phyloP scores from a whole-genome alignment of 768 basidiomycete species.

The Glaciozyma antarctica region DNA sequence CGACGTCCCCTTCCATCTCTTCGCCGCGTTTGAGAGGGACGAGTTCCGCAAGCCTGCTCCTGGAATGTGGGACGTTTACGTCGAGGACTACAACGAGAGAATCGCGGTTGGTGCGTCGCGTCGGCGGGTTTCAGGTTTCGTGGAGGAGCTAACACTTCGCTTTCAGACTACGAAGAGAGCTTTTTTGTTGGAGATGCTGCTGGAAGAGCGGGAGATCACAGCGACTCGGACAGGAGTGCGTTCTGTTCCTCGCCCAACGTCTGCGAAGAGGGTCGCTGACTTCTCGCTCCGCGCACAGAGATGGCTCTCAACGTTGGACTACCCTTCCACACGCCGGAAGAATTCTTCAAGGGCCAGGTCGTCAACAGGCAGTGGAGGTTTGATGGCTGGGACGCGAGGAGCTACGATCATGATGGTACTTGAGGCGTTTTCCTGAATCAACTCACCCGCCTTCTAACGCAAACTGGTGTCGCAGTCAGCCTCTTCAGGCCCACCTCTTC shows the following conservation, averaged over 20 bases:
- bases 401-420: constrained; percentile 17
- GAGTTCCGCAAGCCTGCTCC: constrained; percentile 41
- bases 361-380: neutral
- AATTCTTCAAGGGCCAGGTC: constrained; percentile 26
- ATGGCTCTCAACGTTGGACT: constrained; percentile 30
- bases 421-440: neutral
- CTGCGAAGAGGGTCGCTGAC: neutral
- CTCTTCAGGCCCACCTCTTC: constrained; percentile 38
- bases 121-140: neutral
- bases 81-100: constrained; percentile 42
- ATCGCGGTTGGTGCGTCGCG: constrained; percentile 54
- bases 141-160: neutral
- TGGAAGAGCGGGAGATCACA: constrained; percentile 32
- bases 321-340: constrained; percentile 33
- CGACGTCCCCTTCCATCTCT: constrained; percentile 38
- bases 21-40: constrained; percentile 39
- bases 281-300: constrained; percentile 3
- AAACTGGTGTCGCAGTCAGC: constrained; percentile 43
- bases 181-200: constrained; percentile 45
- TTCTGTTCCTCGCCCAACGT: neutral
- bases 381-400: constrained; percentile 11
- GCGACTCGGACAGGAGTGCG: constrained; percentile 29
- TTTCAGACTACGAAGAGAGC: constrained; percentile 36
- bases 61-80: constrained; percentile 40
- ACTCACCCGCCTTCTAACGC: neutral